Evolutionary conservation across 257 asterid genomes (phyloP).

Genomic region (Forsythia viridissima): DNA sequence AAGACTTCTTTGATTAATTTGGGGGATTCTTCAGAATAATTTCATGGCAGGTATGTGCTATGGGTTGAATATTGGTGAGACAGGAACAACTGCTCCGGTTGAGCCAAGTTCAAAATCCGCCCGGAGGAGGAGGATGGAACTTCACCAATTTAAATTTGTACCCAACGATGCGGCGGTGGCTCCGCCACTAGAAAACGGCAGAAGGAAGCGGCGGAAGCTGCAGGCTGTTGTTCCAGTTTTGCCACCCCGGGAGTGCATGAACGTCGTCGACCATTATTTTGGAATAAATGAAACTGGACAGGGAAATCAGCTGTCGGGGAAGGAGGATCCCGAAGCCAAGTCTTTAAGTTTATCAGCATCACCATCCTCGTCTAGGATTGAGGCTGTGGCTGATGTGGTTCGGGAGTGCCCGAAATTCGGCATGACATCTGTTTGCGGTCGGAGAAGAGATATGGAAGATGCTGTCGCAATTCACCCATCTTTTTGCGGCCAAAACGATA

Average conservation of each 20-base stretch:
- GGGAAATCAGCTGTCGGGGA: too few relatives aligned
- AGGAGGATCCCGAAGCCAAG: background rate
- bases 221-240: constrained; percentile 35
- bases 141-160: constrained; percentile 65
- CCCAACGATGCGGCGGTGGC: constrained; percentile 65
- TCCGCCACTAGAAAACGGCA: constrained; percentile 40
- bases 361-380: constrained; percentile 1
- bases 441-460: constrained; percentile 95
- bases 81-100: constrained; percentile 60
- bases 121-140: constrained; percentile 69
- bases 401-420: constrained; percentile 61
- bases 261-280: background rate
- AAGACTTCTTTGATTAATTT: background rate
- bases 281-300: too few relatives aligned
- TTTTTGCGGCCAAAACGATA: constrained; percentile 26
- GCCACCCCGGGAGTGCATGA: constrained; percentile 22
- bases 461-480: constrained; percentile 68
- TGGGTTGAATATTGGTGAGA: constrained; percentile 60
- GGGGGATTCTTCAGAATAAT: background rate
- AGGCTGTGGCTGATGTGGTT: background rate
- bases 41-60: constrained; percentile 76
- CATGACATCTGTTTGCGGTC: constrained; percentile 72
- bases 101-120: constrained; percentile 67
- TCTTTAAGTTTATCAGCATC: constrained; percentile 1
- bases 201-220: constrained; percentile 38